phyloP scores from a whole-genome alignment of 2,329 filamentous ascomycete genomes.

The Ophiognomonia clavigignenti-juglandacearum region DNA sequence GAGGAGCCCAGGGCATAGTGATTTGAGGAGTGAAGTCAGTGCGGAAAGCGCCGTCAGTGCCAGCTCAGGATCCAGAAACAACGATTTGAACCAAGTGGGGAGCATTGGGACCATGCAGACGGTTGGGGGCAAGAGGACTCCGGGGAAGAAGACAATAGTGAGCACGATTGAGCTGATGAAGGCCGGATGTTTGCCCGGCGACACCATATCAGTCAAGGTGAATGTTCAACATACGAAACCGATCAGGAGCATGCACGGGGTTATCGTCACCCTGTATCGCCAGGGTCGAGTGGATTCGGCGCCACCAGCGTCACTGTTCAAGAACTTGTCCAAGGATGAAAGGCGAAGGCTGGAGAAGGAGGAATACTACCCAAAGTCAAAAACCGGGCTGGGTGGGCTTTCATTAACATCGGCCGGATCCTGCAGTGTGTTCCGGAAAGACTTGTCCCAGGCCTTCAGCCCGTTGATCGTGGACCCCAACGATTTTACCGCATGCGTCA shows the following conservation, averaged over 20 bases:
- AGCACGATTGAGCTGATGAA: conserved; percentile 78
- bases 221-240: conserved; percentile 82
- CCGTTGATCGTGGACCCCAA: conserved; percentile 82
- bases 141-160: conserved; percentile 74
- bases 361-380: conserved; percentile 81
- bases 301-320: conserved; percentile 47
- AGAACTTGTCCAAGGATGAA: conserved; percentile 53
- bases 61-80: conserved; percentile 50
- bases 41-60: conserved; percentile 65
- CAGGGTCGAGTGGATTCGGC: conserved; percentile 84
- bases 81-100: conserved; percentile 35
- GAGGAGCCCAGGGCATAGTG: conserved; percentile 42
- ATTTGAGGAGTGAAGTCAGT: conserved; percentile 64
- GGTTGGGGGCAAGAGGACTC: conserved; percentile 32
- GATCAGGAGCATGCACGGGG: conserved; percentile 85
- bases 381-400: conserved; percentile 79
- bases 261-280: conserved; percentile 88
- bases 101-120: conserved; percentile 40
- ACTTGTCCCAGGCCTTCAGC: conserved; percentile 82
- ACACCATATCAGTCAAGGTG: conserved; percentile 74
- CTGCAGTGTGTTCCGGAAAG: conserved; percentile 91
- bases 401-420: conserved; percentile 83
- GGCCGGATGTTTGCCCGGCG: conserved; percentile 81
- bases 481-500: conserved; percentile 74
- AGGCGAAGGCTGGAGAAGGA: conserved; percentile 68